Percentiles rank a stretch among this genome's conserved stretches.
phyloP scores from a whole-genome alignment of 1,284 basidiomycete species.

The Termitomyces sp. region DNA sequence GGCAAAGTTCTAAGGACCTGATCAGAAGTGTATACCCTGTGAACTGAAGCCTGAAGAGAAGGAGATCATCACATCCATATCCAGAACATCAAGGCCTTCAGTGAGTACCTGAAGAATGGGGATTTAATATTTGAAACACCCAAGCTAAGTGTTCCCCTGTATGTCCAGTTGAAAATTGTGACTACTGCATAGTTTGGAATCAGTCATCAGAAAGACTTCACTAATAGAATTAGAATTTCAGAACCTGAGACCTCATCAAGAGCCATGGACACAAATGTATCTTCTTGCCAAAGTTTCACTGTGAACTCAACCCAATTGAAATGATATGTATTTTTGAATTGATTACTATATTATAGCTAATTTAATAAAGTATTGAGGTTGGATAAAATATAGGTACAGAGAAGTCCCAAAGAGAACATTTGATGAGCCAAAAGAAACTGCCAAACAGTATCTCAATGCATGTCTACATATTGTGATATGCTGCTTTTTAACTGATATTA shows the following conservation, averaged over 20 bases:
- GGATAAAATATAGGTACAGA: slow-evolving; percentile 22
- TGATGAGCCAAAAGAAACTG: not conserved
- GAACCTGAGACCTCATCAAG: not conserved
- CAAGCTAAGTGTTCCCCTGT: slow-evolving; percentile 22
- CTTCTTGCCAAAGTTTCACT: slow-evolving; percentile 14
- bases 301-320: slow-evolving; percentile 11
- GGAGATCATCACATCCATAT: too few species aligned
- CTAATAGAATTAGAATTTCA: too few species aligned
- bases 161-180: slow-evolving; percentile 15
- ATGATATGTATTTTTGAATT: slow-evolving; percentile 5
- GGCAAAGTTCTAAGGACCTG: too few species aligned
- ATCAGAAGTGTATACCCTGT: too few species aligned
- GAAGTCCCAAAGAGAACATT: not conserved
- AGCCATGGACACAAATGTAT: slow-evolving; percentile 7
- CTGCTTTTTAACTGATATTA: slow-evolving; percentile 21
- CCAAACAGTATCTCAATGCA: not conserved
- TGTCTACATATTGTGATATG: slow-evolving; percentile 7
- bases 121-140: slow-evolving; percentile 23
- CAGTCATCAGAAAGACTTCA: too few species aligned
- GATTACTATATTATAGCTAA: not conserved
- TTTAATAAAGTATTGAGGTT: slow-evolving; percentile 23
- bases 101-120: slow-evolving; percentile 27
- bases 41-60: too few species aligned
- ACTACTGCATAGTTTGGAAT: too few species aligned
- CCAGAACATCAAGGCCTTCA: too few species aligned